Percentiles rank a stretch among this genome's conserved stretches.
Conservation (phyloP, 169 alveolate species). For the Hepatocystis sp. region DNA sequence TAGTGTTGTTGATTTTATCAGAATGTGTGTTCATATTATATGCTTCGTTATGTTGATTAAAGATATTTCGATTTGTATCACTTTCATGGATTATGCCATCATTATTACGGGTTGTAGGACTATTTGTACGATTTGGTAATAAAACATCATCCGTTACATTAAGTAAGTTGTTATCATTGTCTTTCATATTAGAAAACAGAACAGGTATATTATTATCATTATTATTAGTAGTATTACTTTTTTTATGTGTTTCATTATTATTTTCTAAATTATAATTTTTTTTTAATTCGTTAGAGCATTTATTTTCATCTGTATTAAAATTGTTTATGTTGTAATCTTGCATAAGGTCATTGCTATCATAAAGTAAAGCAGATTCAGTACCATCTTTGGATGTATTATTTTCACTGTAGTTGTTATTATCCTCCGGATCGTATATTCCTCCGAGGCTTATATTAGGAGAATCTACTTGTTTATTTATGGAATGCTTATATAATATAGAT, state of each 20-base stretch:
- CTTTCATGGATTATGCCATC: not conserved
- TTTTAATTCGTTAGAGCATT: slow-evolving; percentile 1
- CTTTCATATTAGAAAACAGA: too few species aligned
- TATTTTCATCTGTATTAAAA: not conserved
- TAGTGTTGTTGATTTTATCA: not conserved
- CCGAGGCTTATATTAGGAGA: slow-evolving; percentile 69
- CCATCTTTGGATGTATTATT: too few species aligned
- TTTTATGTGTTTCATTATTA: not conserved
- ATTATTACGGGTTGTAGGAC: not conserved
- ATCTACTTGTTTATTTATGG: slow-evolving; percentile 37
- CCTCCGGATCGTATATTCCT: slow-evolving; percentile 55
- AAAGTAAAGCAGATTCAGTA: not conserved
- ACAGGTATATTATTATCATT: not conserved
- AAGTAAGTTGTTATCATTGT: slow-evolving; percentile 19
- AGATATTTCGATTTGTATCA: not conserved
- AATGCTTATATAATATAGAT: slow-evolving; percentile 64
- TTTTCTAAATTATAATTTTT: slow-evolving; percentile 12
- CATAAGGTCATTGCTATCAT: not conserved
- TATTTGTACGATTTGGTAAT: slow-evolving; percentile 4
- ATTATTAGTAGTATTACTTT: not conserved
- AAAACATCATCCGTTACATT: slow-evolving; percentile 39
- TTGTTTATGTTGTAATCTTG: not conserved
- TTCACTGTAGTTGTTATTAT: slow-evolving; percentile 12
- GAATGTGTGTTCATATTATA: slow-evolving; percentile 3
- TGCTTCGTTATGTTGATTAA: too few species aligned